Conservation (phyloP, 2,329 filamentous ascomycete genomes). For the Aspergillus ustus region DNA sequence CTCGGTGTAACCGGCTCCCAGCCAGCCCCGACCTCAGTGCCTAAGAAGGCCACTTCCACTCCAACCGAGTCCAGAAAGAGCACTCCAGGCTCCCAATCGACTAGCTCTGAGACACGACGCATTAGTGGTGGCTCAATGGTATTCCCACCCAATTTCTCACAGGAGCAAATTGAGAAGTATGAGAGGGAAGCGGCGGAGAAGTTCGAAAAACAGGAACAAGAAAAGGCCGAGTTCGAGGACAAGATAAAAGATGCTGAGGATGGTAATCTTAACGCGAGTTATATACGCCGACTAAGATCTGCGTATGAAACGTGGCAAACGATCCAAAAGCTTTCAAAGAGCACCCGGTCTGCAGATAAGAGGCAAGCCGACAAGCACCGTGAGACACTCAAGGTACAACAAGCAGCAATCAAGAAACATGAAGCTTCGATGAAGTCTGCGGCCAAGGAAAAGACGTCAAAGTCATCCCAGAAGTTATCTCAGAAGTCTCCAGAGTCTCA, state of each 20-base stretch:
- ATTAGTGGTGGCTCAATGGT: slow-evolving; percentile 17
- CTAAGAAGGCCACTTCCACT: slow-evolving; percentile 7
- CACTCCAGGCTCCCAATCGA: background rate
- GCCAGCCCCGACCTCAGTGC: slow-evolving; percentile 17
- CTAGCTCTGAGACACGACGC: slow-evolving; percentile 7
- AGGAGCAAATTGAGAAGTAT: slow-evolving; percentile 16
- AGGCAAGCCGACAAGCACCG: background rate
- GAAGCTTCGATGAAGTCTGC: slow-evolving; percentile 16
- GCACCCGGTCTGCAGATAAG: background rate
- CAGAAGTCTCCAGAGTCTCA: background rate
- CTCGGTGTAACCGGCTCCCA: slow-evolving; percentile 15
- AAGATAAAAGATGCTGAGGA: slow-evolving; percentile 19
- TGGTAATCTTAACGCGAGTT: slow-evolving; percentile 6
- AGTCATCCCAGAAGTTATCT: background rate
- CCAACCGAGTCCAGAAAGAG: slow-evolving; percentile 8
- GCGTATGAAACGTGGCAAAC: background rate
- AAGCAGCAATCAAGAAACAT: slow-evolving; percentile 17
- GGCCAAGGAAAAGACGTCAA: slow-evolving; percentile 5
- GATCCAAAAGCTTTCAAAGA: background rate
- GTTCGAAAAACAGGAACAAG: slow-evolving; percentile 12
- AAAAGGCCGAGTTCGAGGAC: slow-evolving; percentile 14
- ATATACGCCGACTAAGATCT: slow-evolving; percentile 11
- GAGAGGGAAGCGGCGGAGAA: slow-evolving; percentile 22
- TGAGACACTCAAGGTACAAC: slow-evolving; percentile 3
- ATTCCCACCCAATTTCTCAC: slow-evolving; percentile 21